Evolutionary conservation across 768 basidiomycete species (phyloP), one percentile per base, ranked within the genome.

Genomic region (Boletus eberwhitei): DNA sequence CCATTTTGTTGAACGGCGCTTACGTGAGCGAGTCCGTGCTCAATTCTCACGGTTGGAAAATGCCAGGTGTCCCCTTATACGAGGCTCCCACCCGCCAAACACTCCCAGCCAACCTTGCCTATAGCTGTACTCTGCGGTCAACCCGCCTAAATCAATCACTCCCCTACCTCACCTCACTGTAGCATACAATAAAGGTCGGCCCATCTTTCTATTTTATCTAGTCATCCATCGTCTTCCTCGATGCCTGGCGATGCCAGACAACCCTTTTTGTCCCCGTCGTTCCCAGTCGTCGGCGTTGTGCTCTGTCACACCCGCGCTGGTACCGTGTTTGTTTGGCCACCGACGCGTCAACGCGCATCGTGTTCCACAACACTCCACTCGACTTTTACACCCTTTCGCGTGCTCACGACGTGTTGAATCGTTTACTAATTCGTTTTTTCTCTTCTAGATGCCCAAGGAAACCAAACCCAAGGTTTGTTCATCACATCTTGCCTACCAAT

Each of bases 361-460:
- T 68, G 70, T 56, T 59, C 55, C 54, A 66, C 57, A 62, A 45
- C 58, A 59, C 57, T 51, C 65, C 59, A 63, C 61, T 65, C 52
- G 26, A 66, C 62, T 66, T 68, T 55, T 65, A 70, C 66, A 70
- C 52, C 40, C 31, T 55, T 61, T 72, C 59, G 57, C 68, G 59
- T 60, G 62, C 51, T 57, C 63, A 65, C 58, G 70, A 73, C 75
- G 76, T 79, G 73, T 74, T 60, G 64, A 71, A 73, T 65, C 57
- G 60, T 57, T 55, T 63, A 52, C 72, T 78, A 57, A 78, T 59
- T 31, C 62, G 59, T 58, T 56, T 66, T 64, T 65, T 62, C 51
- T 62, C 61, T 50, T 65, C 61, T 65, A 83, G 86, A 92, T 90
- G 90, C 88, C 89, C 62, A 91, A 90, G 72, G 88, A 84, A 71